Evolutionary conservation across 352 stramenopile genomes (phyloP).

Genomic region (Globisporangium acanthophoron): DNA sequence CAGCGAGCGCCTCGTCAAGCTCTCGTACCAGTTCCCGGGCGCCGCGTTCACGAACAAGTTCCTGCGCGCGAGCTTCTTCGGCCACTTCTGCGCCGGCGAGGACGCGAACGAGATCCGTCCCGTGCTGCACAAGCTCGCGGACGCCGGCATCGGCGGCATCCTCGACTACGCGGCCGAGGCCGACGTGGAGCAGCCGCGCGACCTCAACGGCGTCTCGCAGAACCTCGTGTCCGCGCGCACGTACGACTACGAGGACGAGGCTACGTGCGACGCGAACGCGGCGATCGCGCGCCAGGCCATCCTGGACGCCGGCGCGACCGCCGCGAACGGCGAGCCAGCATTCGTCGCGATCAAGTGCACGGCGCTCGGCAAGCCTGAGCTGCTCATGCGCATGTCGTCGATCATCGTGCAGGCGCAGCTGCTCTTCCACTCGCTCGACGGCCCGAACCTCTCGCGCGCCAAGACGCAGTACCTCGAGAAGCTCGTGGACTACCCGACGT

Average conservation of each 20-base stretch:
- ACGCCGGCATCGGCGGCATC: conserved; percentile 91
- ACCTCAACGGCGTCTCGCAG: conserved; percentile 73
- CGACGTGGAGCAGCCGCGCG: conserved; percentile 78
- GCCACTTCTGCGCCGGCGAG: conserved; percentile 96
- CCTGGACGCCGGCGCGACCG: conserved; percentile 51
- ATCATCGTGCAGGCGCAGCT: conserved; percentile 90
- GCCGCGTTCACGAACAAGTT: conserved; percentile 82
- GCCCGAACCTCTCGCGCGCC: conserved; percentile 69
- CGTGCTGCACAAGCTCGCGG: conserved; percentile 66
- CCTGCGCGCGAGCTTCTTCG: conserved; percentile 94
- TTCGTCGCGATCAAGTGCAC: conserved; percentile 98
- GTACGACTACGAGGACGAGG: conserved; percentile 96
- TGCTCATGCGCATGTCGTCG: conserved; percentile 93
- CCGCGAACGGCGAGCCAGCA: conserved; percentile 47
- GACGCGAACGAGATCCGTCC: conserved; percentile 82
- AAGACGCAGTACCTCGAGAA: conserved; percentile 77
- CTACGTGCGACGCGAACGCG: conserved; percentile 90
- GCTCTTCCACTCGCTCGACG: conserved; percentile 92
- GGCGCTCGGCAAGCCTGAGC: conserved; percentile 93
- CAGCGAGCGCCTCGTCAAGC: conserved; percentile 78
- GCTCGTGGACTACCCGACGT: conserved; percentile 75
- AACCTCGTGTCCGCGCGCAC: conserved; percentile 86
- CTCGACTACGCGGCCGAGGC: conserved; percentile 97
- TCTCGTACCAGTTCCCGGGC: conserved; percentile 82
- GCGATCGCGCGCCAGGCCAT: conserved; percentile 82